Evolutionary conservation across 352 stramenopile species (phyloP).

Genomic region (Globisporangium paddicum): DNA sequence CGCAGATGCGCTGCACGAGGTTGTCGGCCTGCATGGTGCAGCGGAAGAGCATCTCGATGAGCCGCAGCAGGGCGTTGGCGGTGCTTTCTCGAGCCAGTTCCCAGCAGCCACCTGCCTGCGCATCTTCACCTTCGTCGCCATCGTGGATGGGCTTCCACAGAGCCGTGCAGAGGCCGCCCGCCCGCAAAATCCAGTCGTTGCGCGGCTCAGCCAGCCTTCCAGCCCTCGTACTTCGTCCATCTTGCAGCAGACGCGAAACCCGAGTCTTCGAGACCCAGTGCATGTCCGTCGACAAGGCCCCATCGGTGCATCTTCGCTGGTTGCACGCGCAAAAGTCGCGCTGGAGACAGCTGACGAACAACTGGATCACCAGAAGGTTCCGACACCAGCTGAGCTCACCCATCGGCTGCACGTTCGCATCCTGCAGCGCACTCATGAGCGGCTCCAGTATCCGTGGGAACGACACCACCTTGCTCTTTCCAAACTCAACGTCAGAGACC

Average conservation of each 20-base stretch:
- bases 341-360: not conserved
- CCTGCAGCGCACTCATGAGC: not conserved
- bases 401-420: not conserved
- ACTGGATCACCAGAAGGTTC: not conserved
- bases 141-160: not conserved
- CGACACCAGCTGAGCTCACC: not conserved
- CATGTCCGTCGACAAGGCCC: not conserved
- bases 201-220: not conserved
- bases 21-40: not conserved
- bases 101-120: not conserved
- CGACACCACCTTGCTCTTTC: not conserved
- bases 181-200: not conserved
- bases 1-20: not conserved
- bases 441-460: not conserved
- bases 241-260: not conserved
- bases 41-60: not conserved
- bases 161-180: not conserved
- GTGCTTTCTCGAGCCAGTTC: not conserved
- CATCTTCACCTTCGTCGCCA: not conserved
- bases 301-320: not conserved
- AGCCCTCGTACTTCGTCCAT: not conserved
- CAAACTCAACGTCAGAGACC: not conserved
- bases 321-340: not conserved
- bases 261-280: not conserved
- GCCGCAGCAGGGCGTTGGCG: not conserved